Conservation (phyloP, 2,329 filamentous ascomycete species). For the Sporothrix pallida region DNA sequence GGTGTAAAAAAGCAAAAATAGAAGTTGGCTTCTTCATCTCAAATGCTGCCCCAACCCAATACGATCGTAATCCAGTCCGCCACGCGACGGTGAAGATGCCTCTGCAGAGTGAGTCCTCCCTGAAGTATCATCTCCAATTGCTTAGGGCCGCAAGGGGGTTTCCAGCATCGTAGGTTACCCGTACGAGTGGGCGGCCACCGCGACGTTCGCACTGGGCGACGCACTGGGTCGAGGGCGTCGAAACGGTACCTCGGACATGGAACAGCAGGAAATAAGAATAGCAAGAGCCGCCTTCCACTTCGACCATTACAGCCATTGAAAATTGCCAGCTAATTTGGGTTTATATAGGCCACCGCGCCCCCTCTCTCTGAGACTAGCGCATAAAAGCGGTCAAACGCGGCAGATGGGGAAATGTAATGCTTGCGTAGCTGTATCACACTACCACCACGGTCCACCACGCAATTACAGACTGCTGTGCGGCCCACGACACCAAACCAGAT, state of each 20-base stretch:
- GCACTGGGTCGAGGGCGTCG: slow-evolving; percentile 49
- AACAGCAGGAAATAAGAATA: slow-evolving; percentile 54
- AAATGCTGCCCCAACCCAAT: slow-evolving; percentile 62
- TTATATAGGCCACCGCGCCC: slow-evolving; percentile 31
- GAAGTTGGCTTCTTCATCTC: slow-evolving; percentile 61
- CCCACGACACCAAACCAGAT: background rate
- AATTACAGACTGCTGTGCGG: background rate
- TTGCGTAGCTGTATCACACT: background rate
- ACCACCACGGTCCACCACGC: background rate
- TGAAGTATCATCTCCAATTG: slow-evolving; percentile 71
- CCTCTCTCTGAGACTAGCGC: background rate
- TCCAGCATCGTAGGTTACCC: slow-evolving; percentile 70
- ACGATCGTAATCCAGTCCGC: slow-evolving; percentile 71
- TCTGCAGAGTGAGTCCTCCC: slow-evolving; percentile 77
- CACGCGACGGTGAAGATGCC: slow-evolving; percentile 72
- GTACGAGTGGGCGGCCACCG: slow-evolving; percentile 69
- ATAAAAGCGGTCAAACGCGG: slow-evolving; percentile 20
- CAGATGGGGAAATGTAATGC: background rate
- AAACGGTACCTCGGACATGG: slow-evolving; percentile 58
- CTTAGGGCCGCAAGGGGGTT: slow-evolving; percentile 59
- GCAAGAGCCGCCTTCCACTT: slow-evolving; percentile 47
- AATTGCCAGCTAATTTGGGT: background rate
- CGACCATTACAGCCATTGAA: slow-evolving; percentile 39
- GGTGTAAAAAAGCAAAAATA: slow-evolving; percentile 40
- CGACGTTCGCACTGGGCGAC: slow-evolving; percentile 72